Conservation (phyloP, 2,329 filamentous ascomycete genomes). For the Fusarium equiseti region DNA sequence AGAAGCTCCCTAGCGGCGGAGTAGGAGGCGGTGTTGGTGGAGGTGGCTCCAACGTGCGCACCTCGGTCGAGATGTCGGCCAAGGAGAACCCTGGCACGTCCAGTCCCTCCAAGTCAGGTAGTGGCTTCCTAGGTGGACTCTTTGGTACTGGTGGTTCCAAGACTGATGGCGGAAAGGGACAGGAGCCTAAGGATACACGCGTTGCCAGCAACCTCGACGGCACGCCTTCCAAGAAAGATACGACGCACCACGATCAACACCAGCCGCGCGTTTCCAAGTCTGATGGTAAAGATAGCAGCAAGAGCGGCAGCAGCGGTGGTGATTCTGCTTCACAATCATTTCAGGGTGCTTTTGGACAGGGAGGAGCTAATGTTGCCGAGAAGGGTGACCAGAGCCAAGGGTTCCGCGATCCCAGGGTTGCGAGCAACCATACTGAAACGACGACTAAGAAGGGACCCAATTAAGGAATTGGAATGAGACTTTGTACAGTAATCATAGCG, state of each 20-base stretch:
- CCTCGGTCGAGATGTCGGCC: slow-evolving; percentile 45
- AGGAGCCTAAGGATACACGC: slow-evolving; percentile 38
- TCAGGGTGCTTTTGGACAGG: slow-evolving; percentile 21
- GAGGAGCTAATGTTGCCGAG: slow-evolving; percentile 24
- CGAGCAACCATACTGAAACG: slow-evolving; percentile 34
- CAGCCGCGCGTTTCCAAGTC: slow-evolving; percentile 26
- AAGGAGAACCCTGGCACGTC: slow-evolving; percentile 26
- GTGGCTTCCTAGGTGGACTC: slow-evolving; percentile 34
- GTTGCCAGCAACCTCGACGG: slow-evolving; percentile 34
- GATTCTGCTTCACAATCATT: slow-evolving; percentile 3
- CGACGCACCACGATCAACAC: slow-evolving; percentile 19
- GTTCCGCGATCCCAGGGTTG: slow-evolving; percentile 27
- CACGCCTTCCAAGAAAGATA: slow-evolving; percentile 26
- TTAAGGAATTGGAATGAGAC: neutral
- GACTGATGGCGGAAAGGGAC: slow-evolving; percentile 12
- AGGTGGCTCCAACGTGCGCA: slow-evolving; percentile 47
- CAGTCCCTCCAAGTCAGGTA: slow-evolving; percentile 14
- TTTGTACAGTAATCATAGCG: slow-evolving; percentile 14
- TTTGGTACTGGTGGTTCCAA: slow-evolving; percentile 44
- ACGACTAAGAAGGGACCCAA: slow-evolving; percentile 18
- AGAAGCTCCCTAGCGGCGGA: slow-evolving; percentile 52
- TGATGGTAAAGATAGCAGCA: neutral
- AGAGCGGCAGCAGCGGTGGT: neutral
- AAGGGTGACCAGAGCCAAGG: slow-evolving; percentile 21
- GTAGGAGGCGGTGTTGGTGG: slow-evolving; percentile 51